Base-by-base conservation (phyloP, 805 yeast species). In the Barnettozyma vustinii region DNA sequence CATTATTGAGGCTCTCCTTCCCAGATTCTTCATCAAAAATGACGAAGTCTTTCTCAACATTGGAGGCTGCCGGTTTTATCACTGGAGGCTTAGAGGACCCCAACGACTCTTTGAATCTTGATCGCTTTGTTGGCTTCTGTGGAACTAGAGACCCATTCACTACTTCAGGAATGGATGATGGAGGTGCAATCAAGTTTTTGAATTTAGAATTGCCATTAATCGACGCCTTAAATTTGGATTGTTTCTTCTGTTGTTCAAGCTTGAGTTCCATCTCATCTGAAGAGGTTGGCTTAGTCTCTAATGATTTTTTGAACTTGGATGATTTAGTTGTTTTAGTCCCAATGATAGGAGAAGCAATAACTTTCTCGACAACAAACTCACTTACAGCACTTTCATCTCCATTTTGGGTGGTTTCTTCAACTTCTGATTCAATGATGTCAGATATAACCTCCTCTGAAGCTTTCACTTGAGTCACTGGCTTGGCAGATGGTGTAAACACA, bases 71-170 rank as follows among this genome's bases (percentile, higher is more conserved):
- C 12, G 8, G 16, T 30, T 30, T 5, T 13, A 30, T 30, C 12
- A 30, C 12, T 30, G 33, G 3, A 6, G 13, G 21, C 13, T 13
- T 25, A 9, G 43, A 36, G 13, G 48, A 42, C 15, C 37, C 20
- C 10, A 48, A n/a, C 37, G 51, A 49, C 15, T 58, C 56, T 45
- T 56, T 68, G 54, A 69, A 69, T 16, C 61, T 57, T 0, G 49
- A 42, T 18, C 32, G 45, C 26, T 42, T 42, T 30, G 20, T 42
- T 9, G 49, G 37, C 25, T 26, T 20, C 2, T 4, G 19, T 16
- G 23, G 7, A 16, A 26, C 42, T 30, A 13, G 33, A 13, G 16
- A 30, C 7, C 16, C 12, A 6, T 30, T 15, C 21, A 36, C 39
- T 36, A 16, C 12, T 3, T 35, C 37, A n/a, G 37, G 19, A 16